phyloP scores from a whole-genome alignment of 306 rosid genomes.

The Fragaria iinumae region DNA sequence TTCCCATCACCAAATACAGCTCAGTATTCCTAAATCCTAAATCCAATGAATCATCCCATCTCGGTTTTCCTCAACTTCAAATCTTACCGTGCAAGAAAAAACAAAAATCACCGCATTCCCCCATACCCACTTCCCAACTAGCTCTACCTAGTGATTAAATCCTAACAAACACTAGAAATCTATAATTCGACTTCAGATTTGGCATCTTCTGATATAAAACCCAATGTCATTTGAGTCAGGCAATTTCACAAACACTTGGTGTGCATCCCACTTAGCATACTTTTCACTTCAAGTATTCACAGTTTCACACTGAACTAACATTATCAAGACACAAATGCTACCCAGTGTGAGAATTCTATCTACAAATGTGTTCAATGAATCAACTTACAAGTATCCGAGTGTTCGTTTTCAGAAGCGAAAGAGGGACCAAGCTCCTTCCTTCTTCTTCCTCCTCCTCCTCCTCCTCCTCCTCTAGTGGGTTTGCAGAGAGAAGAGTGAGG shows the following conservation, averaged over 20 bases:
- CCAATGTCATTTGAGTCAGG: not conserved
- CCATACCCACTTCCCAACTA: not conserved
- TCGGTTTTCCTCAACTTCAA: not conserved
- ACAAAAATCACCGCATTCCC: not conserved
- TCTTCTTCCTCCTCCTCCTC: not conserved
- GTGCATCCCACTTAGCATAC: not conserved
- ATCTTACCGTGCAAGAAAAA: not conserved
- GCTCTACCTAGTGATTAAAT: not conserved
- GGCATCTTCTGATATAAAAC: not conserved
- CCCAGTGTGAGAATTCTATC: not conserved
- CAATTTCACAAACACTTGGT: not conserved
- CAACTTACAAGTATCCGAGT: slow-evolving; percentile 31
- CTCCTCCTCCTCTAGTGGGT: slow-evolving; percentile 6
- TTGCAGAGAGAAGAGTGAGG: slow-evolving; percentile 6
- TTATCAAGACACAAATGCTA: not conserved
- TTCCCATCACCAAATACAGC: not conserved
- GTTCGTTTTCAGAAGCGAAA: not conserved
- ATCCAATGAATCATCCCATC: not conserved
- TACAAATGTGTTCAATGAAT: not conserved
- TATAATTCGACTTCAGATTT: not conserved
- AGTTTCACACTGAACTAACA: not conserved
- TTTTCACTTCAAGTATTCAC: not conserved
- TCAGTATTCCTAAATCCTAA: not conserved
- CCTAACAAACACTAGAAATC: not conserved
- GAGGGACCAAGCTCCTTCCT: slow-evolving; percentile 18